Evolutionary conservation across 169 alveolate species (phyloP).

Genomic region (Toxoplasma gondii): DNA sequence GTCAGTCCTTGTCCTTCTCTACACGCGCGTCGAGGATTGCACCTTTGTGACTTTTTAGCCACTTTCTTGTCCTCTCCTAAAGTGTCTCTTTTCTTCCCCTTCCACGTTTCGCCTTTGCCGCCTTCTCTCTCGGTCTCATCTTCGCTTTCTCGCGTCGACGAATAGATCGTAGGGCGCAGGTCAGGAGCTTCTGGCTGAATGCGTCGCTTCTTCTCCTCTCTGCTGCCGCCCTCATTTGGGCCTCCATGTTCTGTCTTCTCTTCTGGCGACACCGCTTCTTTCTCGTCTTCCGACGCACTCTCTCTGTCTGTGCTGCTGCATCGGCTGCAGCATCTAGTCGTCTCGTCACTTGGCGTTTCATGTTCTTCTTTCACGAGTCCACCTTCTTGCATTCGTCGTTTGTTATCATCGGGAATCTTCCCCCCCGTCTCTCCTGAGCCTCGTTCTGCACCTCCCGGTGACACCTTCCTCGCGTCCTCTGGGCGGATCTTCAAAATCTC

Average conservation of each 20-base stretch:
- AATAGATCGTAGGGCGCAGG: not conserved
- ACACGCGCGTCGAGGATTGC: constrained; percentile 24
- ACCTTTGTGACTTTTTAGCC: not conserved
- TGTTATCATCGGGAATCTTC: too few species aligned
- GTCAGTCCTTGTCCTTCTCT: not conserved
- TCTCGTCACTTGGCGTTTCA: not conserved
- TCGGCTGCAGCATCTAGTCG: constrained; percentile 24
- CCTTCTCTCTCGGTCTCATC: not conserved
- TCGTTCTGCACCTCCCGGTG: not conserved
- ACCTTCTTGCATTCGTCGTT: too few species aligned
- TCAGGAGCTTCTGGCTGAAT: not conserved
- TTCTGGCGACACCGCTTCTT: not conserved
- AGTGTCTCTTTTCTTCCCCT: not conserved
- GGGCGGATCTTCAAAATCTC: not conserved
- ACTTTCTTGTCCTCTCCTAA: not conserved
- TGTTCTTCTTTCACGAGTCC: not conserved
- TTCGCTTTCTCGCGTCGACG: not conserved
- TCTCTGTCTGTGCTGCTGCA: not conserved
- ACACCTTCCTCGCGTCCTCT: too few species aligned
- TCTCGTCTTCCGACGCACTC: not conserved
- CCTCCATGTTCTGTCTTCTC: not conserved
- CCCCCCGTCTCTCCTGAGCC: not conserved
- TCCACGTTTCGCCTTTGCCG: not conserved
- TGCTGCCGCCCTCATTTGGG: not conserved
- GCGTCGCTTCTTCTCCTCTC: not conserved